Evolutionary conservation across 1,139 yeast genomes (phyloP), one percentile per base, ranked within the genome.

Genomic region (Casaregolazyma suthepensis): DNA sequence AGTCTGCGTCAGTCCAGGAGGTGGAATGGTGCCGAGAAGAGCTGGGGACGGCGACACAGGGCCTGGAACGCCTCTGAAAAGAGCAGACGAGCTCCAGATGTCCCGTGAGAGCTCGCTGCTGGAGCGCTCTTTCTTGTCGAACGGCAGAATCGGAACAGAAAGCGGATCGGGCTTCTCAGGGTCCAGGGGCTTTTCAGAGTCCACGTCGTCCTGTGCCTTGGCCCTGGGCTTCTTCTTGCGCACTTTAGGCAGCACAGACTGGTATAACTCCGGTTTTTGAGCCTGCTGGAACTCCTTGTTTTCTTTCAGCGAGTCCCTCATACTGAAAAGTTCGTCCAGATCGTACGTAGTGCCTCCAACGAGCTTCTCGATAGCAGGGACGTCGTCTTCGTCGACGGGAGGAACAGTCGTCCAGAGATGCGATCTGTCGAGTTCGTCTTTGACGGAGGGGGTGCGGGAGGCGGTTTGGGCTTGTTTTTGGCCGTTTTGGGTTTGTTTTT

Each of bases 301-400:
- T 17, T 60, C 59, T 65, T 78, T 74, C 68, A 80, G 73, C 42
- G 74, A 71, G 37, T 72, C 68, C 79, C 83, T 82, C 18, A 82
- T 77, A 42, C 75, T 71, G 56, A 82, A 74, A 59, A 82, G 77
- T 58, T 82, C 82, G 38, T 77, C 75, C 66, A 81, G 71, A 13
- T 79, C 63, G 60, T 82, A 82, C 48, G 57, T 62, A 42, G 59
- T 57, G 18, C 72, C 70, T n/a, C 61, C 53, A 17, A 44, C 43
- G 12, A 46, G 12, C 10, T 29, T 42, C 12, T 29, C 23, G 19
- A 46, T 35, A 15, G 44, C 20, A 6, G 49, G 49, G 37, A 46
- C 20, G 20, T 20, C 40, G 9, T 35, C 40, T 2, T 35, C 17
- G 40, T 35, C 40, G 5, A 13, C 40, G 2, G 3, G 5, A 2